phyloP scores from a whole-genome alignment of 2,329 filamentous ascomycete species.

The Fusarium fujikuroi region DNA sequence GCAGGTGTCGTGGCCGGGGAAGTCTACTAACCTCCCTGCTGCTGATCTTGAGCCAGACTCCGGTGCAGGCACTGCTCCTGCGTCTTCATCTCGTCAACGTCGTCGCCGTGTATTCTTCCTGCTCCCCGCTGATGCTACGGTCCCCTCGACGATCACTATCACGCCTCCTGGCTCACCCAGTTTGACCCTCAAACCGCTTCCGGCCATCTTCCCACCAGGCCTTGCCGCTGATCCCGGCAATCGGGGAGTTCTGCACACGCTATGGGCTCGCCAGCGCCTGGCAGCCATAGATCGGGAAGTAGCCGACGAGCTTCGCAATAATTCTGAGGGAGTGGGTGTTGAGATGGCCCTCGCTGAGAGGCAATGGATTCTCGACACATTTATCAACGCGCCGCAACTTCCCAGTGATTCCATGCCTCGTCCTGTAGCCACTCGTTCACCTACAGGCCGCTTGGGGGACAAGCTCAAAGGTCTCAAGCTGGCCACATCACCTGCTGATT shows the following conservation, averaged over 20 bases:
- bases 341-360: conserved; percentile 87
- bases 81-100: conserved; percentile 46
- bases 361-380: conserved; percentile 86
- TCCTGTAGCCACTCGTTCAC: conserved; percentile 70
- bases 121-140: conserved; percentile 74
- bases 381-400: conserved; percentile 53
- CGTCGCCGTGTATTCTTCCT: conserved; percentile 81
- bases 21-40: conserved; percentile 75
- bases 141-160: conserved; percentile 79
- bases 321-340: conserved; percentile 83
- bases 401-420: conserved; percentile 24
- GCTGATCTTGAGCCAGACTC: conserved; percentile 50
- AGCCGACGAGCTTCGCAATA: conserved; percentile 74
- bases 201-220: conserved; percentile 85
- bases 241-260: conserved; percentile 86
- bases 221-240: conserved; percentile 77
- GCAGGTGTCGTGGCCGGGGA: conserved; percentile 87
- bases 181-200: conserved; percentile 78
- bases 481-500: conserved; percentile 75
- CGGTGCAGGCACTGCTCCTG: conserved; percentile 47
- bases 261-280: conserved; percentile 88
- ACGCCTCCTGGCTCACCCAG: conserved; percentile 53
- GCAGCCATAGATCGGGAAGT: conserved; percentile 82
- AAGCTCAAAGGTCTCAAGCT: conserved; percentile 83
- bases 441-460: conserved; percentile 77